phyloP scores from a whole-genome alignment of 73 alveolate species.

The Uronychia binucleata region DNA sequence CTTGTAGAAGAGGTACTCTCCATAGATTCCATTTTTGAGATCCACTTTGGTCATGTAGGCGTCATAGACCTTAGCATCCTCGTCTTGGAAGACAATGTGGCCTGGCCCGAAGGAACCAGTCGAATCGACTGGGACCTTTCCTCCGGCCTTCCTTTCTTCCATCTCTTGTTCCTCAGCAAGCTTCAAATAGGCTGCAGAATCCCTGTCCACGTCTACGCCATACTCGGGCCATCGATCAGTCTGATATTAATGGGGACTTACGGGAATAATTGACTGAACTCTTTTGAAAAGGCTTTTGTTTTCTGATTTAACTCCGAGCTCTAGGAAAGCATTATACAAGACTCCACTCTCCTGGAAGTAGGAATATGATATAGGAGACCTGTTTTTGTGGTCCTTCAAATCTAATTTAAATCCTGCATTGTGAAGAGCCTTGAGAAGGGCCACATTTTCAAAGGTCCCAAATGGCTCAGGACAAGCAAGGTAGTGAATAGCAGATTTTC shows the following conservation, averaged over 20 bases:
- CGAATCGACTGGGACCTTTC: conserved; percentile 54
- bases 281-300: conserved; percentile 19
- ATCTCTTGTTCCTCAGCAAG: conserved; percentile 11
- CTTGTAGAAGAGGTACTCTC: conserved; percentile 95
- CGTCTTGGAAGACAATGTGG: conserved; percentile 49
- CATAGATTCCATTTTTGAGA: conserved; percentile 91
- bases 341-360: conserved; percentile 64
- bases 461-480: conserved; percentile 72
- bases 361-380: conserved; percentile 80
- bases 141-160: conserved; percentile 45
- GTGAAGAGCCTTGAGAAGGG: conserved; percentile 66
- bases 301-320: conserved; percentile 8
- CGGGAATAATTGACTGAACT: neutral
- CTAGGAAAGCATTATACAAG: conserved; percentile 60
- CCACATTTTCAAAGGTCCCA: conserved; percentile 90
- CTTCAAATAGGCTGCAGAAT: conserved; percentile 75
- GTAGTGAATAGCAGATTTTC: conserved; percentile 78
- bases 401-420: conserved; percentile 59
- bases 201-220: conserved; percentile 24
- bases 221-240: conserved; percentile 21
- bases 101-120: conserved; percentile 48
- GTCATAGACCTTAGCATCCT: conserved; percentile 75
- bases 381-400: conserved; percentile 61
- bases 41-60: conserved; percentile 95
- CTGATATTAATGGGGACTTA: neutral